Evolutionary conservation across 805 yeast species (phyloP), one percentile per base, ranked within the genome.

Genomic region (Huiozyma sinensis): DNA sequence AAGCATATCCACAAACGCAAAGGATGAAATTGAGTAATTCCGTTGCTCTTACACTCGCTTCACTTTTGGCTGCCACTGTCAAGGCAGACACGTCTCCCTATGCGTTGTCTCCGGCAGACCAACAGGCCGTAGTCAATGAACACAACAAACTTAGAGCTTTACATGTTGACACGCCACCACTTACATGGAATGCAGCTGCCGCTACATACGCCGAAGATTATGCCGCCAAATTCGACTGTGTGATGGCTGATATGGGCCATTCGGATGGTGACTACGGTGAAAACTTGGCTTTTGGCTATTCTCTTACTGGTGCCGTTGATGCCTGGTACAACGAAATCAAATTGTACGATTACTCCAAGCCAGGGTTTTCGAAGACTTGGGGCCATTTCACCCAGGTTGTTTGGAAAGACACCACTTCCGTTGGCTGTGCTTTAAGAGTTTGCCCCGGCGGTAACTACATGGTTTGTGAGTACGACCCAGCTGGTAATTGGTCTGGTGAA

Each of bases 361-460:
- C 58, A 58, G 47, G 79, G 75, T 44, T 68, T 63, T 51, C 69
- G 69, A 44, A 69, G 64, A 44, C 50, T 49, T 33, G 49, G 12
- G 85, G 85, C 44, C 92, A 83, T 59, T 83, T 83, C 67, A 82
- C 90, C n/a, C 90, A 83, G 64, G 56, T 82, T 32, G 74, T 83
- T 28, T 83, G 94, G 94, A 74, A 73, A 48, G 54, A 70, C 7
- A 65, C 83, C 36, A 64, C 76, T 6, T 63, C 73, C 50, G 61
- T 83, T 12, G 94, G 90, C 40, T 83, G 94, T 69, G 86, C 82
- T 43, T 66, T 69, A 60, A 79, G 76, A 57, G 60, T 71, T 50
- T 83, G 95, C 66, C 56, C 64, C 42, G 54, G 61, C 39, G 77
- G 78, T 42, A 65, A 68, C 51, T 86, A 84, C 65, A 69, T 82